Conservation (phyloP, 305 asterid genomes). For the Fraxinus nigra region DNA sequence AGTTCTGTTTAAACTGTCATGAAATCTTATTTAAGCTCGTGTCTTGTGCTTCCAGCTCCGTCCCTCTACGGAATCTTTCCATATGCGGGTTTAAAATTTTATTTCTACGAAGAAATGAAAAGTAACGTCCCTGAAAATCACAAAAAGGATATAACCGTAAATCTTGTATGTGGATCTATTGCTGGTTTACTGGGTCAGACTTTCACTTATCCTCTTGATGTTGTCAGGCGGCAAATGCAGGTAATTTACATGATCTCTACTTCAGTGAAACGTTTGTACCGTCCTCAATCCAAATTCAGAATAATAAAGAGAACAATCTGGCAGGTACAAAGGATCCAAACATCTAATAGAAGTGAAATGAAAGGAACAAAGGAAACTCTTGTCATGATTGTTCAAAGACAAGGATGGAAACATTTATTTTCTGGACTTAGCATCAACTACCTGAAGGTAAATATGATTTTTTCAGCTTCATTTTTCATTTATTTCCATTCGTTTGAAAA, state of each 20-base stretch:
- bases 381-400: constrained; percentile 45
- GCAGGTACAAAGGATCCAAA: constrained; percentile 72
- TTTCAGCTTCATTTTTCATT: neutral
- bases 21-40: constrained; percentile 11
- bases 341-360: constrained; percentile 39
- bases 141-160: constrained; percentile 66
- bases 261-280: neutral
- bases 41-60: constrained; percentile 54
- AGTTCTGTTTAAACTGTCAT: neutral
- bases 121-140: constrained; percentile 68
- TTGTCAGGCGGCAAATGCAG: constrained; percentile 97
- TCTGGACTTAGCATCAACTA: constrained; percentile 97
- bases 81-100: constrained; percentile 88
- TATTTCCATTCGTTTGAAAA: neutral
- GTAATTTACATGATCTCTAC: constrained; percentile 32
- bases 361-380: constrained; percentile 71
- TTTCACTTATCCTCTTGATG: constrained; percentile 92
- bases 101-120: constrained; percentile 92
- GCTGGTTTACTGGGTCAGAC: constrained; percentile 97
- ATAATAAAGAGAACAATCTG: constrained; percentile 6
- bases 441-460: constrained; percentile 52
- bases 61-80: constrained; percentile 91
- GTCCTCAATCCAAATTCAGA: neutral
- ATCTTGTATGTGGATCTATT: constrained; percentile 86
- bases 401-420: constrained; percentile 90